Percentiles rank a stretch among this genome's conserved stretches.
phyloP scores from a whole-genome alignment of 495 filamentous ascomycete genomes.

The Extremus antarcticus region DNA sequence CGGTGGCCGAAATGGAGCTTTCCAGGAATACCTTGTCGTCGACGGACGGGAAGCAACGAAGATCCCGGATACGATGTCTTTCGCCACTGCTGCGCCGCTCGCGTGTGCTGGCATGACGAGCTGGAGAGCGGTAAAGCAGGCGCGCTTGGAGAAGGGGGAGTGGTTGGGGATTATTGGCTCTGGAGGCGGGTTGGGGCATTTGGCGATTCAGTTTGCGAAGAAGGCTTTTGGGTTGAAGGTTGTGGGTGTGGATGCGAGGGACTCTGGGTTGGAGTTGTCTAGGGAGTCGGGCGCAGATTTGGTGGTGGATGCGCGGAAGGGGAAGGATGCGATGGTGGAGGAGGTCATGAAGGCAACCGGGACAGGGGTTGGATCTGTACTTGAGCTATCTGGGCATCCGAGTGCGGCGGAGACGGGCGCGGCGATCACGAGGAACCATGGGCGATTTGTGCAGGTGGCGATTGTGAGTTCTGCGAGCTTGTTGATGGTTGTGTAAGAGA shows the following conservation, averaged over 20 bases:
- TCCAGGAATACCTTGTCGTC: conserved; percentile 40
- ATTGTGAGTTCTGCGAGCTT: background rate
- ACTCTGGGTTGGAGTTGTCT: conserved; percentile 39
- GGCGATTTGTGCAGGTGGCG: conserved; percentile 44
- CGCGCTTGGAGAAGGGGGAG: conserved; percentile 36
- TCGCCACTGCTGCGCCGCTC: conserved; percentile 43
- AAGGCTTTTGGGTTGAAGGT: conserved; percentile 39
- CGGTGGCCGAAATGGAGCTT: conserved; percentile 41
- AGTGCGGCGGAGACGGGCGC: conserved; percentile 37
- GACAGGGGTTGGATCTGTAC: conserved; percentile 38
- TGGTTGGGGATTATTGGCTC: conserved; percentile 43
- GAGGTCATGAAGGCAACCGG: conserved; percentile 38
- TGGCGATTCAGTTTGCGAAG: conserved; percentile 46
- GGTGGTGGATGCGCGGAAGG: conserved; percentile 41
- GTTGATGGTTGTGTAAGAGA: background rate
- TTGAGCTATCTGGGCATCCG: conserved; percentile 36
- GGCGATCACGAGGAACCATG: conserved; percentile 46
- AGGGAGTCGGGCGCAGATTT: conserved; percentile 38
- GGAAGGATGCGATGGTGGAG: conserved; percentile 34
- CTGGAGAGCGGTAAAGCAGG: conserved; percentile 37
- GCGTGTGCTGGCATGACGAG: conserved; percentile 48
- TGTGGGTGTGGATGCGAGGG: conserved; percentile 45
- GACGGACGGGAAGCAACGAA: conserved; percentile 36
- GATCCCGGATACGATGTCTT: conserved; percentile 39
- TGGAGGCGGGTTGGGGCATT: conserved; percentile 49